Conservation (phyloP, 148 eudicot species). For the Agrostemma githago region DNA sequence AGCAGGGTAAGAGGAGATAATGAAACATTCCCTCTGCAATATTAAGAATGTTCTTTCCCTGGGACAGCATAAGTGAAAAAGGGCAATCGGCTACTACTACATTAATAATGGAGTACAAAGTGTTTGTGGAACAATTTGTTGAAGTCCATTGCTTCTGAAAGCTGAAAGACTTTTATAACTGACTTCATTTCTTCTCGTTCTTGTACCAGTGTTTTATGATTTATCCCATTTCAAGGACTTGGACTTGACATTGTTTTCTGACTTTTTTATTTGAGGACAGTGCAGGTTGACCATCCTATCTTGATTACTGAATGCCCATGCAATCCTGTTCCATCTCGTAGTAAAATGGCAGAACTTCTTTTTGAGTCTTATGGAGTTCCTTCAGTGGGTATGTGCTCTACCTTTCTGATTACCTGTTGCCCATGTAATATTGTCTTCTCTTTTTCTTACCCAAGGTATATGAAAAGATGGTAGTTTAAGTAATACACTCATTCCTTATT, state of each 20-base stretch:
- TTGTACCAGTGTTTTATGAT: background rate
- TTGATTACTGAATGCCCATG: conserved; percentile 91
- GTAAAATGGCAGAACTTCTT: conserved; percentile 96
- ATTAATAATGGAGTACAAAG: background rate
- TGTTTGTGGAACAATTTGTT: background rate
- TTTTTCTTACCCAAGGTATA: background rate
- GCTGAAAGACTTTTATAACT: background rate
- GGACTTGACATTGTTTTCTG: conserved; percentile 16
- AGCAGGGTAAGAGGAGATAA: background rate
- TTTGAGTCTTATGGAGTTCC: conserved; percentile 98
- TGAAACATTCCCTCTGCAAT: background rate
- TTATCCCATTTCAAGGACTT: conserved; percentile 12
- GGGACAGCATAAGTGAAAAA: background rate
- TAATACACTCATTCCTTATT: background rate
- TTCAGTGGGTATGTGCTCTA: conserved; percentile 70
- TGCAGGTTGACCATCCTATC: conserved; percentile 89
- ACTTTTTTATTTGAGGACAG: conserved; percentile 41
- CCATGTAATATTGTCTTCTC: background rate
- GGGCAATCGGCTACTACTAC: background rate
- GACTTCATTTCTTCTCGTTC: background rate
- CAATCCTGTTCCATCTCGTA: conserved; percentile 87
- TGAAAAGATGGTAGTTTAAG: background rate
- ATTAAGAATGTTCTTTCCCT: background rate
- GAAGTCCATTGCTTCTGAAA: background rate
- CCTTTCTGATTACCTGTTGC: background rate